Base-by-base conservation (phyloP, 495 filamentous ascomycete genomes). In the Xylaria palmicola region DNA sequence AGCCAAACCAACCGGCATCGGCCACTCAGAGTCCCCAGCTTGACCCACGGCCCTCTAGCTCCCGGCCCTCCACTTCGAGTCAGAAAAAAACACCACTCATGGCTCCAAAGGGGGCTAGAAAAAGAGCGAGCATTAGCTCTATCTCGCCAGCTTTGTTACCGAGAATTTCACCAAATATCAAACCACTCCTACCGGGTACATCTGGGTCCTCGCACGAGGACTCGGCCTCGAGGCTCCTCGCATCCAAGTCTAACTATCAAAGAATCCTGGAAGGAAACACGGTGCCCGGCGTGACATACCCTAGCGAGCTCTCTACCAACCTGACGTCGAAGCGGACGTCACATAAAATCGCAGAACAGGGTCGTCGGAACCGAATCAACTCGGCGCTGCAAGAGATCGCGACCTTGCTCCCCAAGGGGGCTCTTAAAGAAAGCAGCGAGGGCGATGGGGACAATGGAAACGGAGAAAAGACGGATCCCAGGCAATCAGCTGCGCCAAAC, bases 261-360 rank as follows among this genome's bases (percentile, higher is more conserved):
- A 94, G 97, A 68, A 94, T 98, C 55, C 75, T 98, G 27, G 93
- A 98, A 70, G 94, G 94, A 43, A 98, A 88, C 40, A 85, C 89
- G 43, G 85, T 96, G 4, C 91, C 91, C 0, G 94, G 94, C 10
- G 88, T 98, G 24, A 90, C 87, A 1, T 98, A 97, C 63, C 94
- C 94, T 0, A 89, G 90, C 65, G 88, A 91, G 15, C 81, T 98
- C 19, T 93, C 92, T 4, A 94, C 92, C 32, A 95, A 95, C 56
- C 77, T 98, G 30, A 97, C 92, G 26, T 96, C 91, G 9, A 98
- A 98, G 78, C 89, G 94, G 62, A 98, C 94, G 6, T 96, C 91
- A 39, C 94, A 98, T 78, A 98, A 98, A 72, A 89, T 98, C 59
- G 94, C 94, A 6, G 94, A 98, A 73, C 94, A 98, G 76, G 95